Evolutionary conservation across 1,139 yeast species (phyloP), one percentile per base, ranked within the genome.

Genomic region (Taphrina deformans): DNA sequence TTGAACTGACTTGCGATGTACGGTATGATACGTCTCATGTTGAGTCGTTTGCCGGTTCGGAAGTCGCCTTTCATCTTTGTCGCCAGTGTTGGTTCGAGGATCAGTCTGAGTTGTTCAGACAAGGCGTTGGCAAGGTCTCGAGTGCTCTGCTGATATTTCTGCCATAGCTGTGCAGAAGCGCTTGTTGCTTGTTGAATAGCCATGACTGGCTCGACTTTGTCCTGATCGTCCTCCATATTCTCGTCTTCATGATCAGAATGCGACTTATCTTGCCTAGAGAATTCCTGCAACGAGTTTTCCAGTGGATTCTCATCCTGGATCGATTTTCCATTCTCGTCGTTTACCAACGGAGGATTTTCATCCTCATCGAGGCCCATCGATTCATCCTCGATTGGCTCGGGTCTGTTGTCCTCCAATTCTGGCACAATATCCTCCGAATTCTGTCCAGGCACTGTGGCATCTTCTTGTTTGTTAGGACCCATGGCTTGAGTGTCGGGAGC

Each of bases 1-100:
- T 96, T 86, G 83, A 91, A 95, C 73, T 92, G 97, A 58, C 96
- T 89, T 0, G 99, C 99, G 79, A 95, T 93, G 77, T 93, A 95
- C 14, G 99, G 97, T 73, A 95, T 93, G 71, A 95, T 95, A 71
- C 98, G 82, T 80, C 92, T 93, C 98, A 95, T 92, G 76, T 95
- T 95, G 73, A 95, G 82, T 70, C 99, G 82, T 76, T 95, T 95
- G 75, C 99, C 99, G 1, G 98, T 92, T 77, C 92, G 91, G 77
- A 90, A 95, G 75, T 95, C 99, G 72, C 99, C 99, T 69, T 85
- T 85, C 67, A 95, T 80, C 75, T 93, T 93, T 1, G 99, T 93
- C 14, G 97, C 96, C 69, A 89, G 79, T 0, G 99, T 93, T 4
- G 99, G 99, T 73, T 93, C 99, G 71, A 95, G 79, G 73, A 95